Conservation (phyloP, 2,329 filamentous ascomycete genomes). For the Sporothrix globosa region DNA sequence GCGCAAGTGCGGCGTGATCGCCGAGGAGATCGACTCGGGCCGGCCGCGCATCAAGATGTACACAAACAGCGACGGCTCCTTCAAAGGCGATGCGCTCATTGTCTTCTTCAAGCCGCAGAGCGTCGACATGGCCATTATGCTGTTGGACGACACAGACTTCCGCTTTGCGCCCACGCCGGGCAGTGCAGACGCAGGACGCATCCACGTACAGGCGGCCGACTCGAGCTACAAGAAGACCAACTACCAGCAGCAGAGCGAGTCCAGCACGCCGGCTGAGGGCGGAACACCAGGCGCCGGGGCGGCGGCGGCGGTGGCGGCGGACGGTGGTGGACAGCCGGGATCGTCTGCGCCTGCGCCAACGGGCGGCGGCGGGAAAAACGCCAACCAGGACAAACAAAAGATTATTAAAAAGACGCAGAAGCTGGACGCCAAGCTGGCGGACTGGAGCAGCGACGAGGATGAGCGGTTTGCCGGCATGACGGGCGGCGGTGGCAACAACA, state of each 20-base stretch:
- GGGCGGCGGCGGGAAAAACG: constrained; percentile 39
- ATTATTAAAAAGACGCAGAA: constrained; percentile 91
- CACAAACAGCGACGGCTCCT: constrained; percentile 74
- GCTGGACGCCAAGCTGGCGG: constrained; percentile 85
- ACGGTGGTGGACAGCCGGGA: constrained; percentile 3
- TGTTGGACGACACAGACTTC: constrained; percentile 82
- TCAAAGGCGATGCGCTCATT: constrained; percentile 91
- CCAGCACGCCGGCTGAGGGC: constrained; percentile 35
- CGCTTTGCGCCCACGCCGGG: constrained; percentile 57
- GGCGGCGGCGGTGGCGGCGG: constrained; percentile 31
- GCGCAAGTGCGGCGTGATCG: constrained; percentile 83
- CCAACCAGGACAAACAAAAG: constrained; percentile 76
- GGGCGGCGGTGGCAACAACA: constrained; percentile 21
- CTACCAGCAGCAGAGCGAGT: constrained; percentile 54
- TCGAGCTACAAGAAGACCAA: constrained; percentile 88
- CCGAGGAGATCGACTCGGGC: constrained; percentile 89
- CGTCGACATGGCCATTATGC: constrained; percentile 80
- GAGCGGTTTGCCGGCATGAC: constrained; percentile 41
- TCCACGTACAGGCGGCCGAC: constrained; percentile 83
- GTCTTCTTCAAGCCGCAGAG: constrained; percentile 95
- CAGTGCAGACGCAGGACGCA: constrained; percentile 57
- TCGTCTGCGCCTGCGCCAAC: background rate
- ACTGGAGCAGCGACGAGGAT: constrained; percentile 92
- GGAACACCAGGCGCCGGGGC: constrained; percentile 12
- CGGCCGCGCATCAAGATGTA: constrained; percentile 93